These are phyloP conservation scores for Neonectria faginata DNA, from an alignment of 2,329 filamentous ascomycete genomes.

Conservation along the genomic window DNA sequence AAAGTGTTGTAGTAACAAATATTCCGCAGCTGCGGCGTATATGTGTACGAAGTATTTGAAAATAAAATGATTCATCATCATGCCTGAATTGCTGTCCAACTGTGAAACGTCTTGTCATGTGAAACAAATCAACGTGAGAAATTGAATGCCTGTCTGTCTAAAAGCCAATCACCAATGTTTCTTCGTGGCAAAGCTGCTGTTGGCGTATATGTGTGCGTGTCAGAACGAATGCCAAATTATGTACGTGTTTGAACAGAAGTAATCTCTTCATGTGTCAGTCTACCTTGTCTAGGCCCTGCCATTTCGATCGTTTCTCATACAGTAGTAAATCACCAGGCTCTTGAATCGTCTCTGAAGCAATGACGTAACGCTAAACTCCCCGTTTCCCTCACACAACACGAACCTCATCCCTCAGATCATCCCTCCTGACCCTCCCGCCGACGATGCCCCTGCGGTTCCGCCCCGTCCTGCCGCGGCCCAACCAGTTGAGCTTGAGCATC, in stretches of 20 bases:
- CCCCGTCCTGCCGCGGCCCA: constrained; percentile 89
- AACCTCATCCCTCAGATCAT: constrained; percentile 56
- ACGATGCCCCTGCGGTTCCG: constrained; percentile 92
- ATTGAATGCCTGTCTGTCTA: not conserved
- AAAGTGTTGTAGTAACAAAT: constrained; percentile 22
- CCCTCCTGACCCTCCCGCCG: constrained; percentile 69
- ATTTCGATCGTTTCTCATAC: not conserved
- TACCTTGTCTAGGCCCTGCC: not conserved
- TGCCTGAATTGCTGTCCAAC: not conserved
- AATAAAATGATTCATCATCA: constrained; percentile 1
- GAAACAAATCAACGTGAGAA: not conserved
- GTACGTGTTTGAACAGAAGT: not conserved
- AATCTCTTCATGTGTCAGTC: not conserved
- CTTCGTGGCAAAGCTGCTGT: not conserved
- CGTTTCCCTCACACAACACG: constrained; percentile 49
- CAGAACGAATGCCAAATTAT: not conserved
- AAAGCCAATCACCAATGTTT: not conserved
- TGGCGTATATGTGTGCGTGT: not conserved
- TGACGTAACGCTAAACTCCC: not conserved
- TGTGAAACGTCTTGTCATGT: not conserved
- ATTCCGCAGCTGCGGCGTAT: not conserved
- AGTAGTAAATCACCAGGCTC: not conserved
- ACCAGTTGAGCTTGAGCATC: constrained; percentile 95
- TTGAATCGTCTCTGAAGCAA: too few relatives aligned
- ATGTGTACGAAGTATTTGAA: not conserved